A percentile compares a stretch with the other conserved stretches of the same genome.
phyloP scores from a whole-genome alignment of 1,139 yeast genomes.

The Sugiyamaella japonica region DNA sequence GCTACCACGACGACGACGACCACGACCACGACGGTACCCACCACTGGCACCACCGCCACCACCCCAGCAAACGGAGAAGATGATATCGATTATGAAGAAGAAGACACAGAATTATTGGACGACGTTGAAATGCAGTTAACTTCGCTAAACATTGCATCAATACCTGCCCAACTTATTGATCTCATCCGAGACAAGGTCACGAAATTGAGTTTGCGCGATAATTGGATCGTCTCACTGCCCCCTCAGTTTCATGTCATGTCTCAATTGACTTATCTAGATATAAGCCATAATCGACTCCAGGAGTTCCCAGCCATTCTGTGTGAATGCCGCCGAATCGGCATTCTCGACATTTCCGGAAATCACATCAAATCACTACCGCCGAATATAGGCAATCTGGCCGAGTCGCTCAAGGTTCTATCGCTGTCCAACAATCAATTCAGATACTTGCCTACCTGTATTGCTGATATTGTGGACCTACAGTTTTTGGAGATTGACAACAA shows the following conservation, averaged over 20 bases:
- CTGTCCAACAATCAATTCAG: constrained; percentile 62
- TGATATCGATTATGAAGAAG: constrained; percentile 22
- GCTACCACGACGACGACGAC: too few relatives aligned
- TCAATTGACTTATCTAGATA: constrained; percentile 60
- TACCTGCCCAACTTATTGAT: constrained; percentile 46
- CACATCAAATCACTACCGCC: constrained; percentile 48
- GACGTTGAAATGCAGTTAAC: constrained; percentile 36
- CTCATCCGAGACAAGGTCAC: constrained; percentile 48
- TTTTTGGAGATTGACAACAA: constrained; percentile 72
- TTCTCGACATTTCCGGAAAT: constrained; percentile 68
- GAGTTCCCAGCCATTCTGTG: constrained; percentile 52
- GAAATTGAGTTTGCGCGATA: constrained; percentile 55
- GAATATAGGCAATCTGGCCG: constrained; percentile 44
- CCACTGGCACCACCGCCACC: background rate
- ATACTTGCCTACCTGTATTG: constrained; percentile 57
- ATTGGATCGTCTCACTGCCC: constrained; percentile 53
- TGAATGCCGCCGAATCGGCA: constrained; percentile 53
- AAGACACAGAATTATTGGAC: constrained; percentile 22
- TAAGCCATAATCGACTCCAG: constrained; percentile 59
- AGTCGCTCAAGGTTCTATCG: constrained; percentile 51
- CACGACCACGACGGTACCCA: too few relatives aligned
- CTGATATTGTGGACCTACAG: constrained; percentile 54
- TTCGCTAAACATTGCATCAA: constrained; percentile 39
- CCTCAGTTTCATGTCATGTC: constrained; percentile 48
- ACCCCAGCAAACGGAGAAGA: background rate